Evolutionary conservation across 108 stramenopile species (phyloP), one percentile per base, ranked within the genome.

Genomic region (Heterococcus sp.): DNA sequence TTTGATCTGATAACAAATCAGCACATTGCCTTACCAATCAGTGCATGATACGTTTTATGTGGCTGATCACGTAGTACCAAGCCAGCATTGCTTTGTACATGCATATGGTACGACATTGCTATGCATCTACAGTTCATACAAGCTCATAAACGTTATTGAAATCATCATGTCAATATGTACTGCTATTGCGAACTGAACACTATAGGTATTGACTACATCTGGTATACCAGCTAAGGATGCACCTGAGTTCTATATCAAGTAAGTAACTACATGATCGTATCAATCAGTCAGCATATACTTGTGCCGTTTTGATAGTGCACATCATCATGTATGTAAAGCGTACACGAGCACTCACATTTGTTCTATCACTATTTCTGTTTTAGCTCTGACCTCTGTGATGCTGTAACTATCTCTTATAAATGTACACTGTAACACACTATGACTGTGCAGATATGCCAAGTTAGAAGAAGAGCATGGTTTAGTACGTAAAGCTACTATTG

Each of bases 391-490:
- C n/a, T n/a, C n/a, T n/a, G n/a, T n/a, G n/a, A n/a, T n/a, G n/a
- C n/a, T n/a, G n/a, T n/a, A n/a, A n/a, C n/a, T n/a, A n/a, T n/a
- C n/a, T n/a, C n/a, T n/a, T n/a, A n/a, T n/a, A n/a, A n/a, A n/a
- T n/a, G n/a, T n/a, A n/a, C n/a, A n/a, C n/a, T n/a, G n/a, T n/a
- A n/a, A n/a, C n/a, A n/a, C n/a, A n/a, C n/a, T n/a, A n/a, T n/a
- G n/a, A n/a, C n/a, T n/a, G n/a, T n/a, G n/a, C n/a, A 82, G 89
- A 63, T 93, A 95, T 78, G 96, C 95, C n/a, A 87, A 90, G 33
- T 93, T 95, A 40, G 98, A 99, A 91, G 96, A 99, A 83, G 76
- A 84, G 36, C 91, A 94, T 78, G 97, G 98, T n/a, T 87, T 95
- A 73, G 90, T 92, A 27, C 93, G 93, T 73, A 91, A 95, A 35